Evolutionary conservation across 2,329 filamentous ascomycete species (phyloP), one percentile per base, ranked within the genome.

Genomic region (Bipolaris victoriae): DNA sequence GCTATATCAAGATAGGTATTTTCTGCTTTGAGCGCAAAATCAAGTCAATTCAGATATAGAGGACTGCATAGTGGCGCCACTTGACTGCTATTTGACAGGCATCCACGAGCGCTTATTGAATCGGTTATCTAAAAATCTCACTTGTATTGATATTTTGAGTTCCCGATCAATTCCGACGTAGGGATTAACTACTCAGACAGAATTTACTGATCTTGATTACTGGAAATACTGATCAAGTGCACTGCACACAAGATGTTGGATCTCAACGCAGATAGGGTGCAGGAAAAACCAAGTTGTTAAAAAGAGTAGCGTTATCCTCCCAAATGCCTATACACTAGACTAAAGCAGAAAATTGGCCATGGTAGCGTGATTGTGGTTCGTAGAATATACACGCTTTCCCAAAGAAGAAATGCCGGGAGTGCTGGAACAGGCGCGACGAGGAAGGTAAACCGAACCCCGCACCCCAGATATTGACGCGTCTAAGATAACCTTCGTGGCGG

Each of bases 391-490:
- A 5, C 29, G 33, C 36, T 45, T 45, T 37, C 55, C 55, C 39
- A 49, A 57, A 49, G 20, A 9, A 35, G 50, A 41, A 57, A 48
- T 49, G 33, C 55, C 55, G 50, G 5, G 7, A 20, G 22, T 20
- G 26, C 43, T 45, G 43, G 26, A 15, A 11, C 9, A 13, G 16
- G 1, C 18, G n/a, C 24, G 13, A 31, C 7, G 11, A 13, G 62
- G 57, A 54, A 63, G 52, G 62, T 62, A 55, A 52, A 54, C 62
- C 60, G 62, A 64, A 59, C 62, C 62, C 62, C 62, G 60, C 60
- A 62, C 51, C 9, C 29, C 36, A 13, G 13, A 37, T 49, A 52
- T 40, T 62, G 51, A 61, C 60, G 55, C 57, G 52, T 59, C 47
- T 58, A 51, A 49, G 35, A 16, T 26, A 35, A 49, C 22, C 15